Evolutionary conservation across 2,329 filamentous ascomycete genomes (phyloP).

Genomic region (Xylariales sp.): DNA sequence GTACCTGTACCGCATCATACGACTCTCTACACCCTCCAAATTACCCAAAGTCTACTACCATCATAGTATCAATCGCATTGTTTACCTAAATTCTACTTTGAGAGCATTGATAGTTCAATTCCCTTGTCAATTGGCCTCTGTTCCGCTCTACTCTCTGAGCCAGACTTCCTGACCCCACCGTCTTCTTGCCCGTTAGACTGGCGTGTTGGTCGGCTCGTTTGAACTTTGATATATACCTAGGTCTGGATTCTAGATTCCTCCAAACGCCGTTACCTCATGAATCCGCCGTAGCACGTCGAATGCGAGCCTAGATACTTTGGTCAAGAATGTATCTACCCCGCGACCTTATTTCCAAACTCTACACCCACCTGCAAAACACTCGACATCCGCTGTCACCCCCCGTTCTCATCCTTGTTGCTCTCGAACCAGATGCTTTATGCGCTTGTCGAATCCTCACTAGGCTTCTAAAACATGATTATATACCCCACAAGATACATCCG

Average conservation of each 20-base stretch:
- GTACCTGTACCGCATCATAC: conserved; percentile 17
- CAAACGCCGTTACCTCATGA: conserved; percentile 46
- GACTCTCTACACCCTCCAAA: conserved; percentile 22
- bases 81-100: conserved; percentile 33
- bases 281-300: conserved; percentile 47
- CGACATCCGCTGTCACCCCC: conserved; percentile 92
- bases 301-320: conserved; percentile 50
- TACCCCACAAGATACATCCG: conserved; percentile 96
- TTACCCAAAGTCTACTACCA: conserved; percentile 6
- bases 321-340: conserved; percentile 91
- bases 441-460: conserved; percentile 93
- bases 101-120: conserved; percentile 35
- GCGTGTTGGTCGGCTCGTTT: conserved; percentile 17
- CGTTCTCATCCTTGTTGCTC: conserved; percentile 89
- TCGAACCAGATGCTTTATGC: conserved; percentile 95
- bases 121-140: conserved; percentile 28
- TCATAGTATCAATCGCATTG: conserved; percentile 5
- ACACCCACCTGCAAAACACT: conserved; percentile 85
- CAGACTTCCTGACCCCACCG: conserved; percentile 1
- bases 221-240: conserved; percentile 1
- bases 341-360: conserved; percentile 87
- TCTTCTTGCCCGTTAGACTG: conserved; percentile 6
- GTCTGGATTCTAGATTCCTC: conserved; percentile 2
- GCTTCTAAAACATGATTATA: conserved; percentile 96
- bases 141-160: conserved; percentile 5